A percentile compares a stretch with the other conserved stretches of the same genome.
Evolutionary conservation across 2,329 filamentous ascomycete genomes (phyloP).

Genomic region (Cladosporium sp.): DNA sequence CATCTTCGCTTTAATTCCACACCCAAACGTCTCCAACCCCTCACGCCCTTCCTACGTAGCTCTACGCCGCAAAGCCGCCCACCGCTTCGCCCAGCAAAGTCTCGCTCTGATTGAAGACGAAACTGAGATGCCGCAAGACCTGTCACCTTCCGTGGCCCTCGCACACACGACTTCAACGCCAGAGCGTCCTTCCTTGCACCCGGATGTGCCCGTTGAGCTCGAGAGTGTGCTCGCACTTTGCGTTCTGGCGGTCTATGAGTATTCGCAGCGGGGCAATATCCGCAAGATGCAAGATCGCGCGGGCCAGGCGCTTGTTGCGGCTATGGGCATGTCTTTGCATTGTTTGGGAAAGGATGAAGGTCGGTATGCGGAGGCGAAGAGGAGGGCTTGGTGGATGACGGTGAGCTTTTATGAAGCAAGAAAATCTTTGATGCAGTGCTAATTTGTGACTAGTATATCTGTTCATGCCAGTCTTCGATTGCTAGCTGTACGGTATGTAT

Average conservation of each 20-base stretch:
- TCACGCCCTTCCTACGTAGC: constrained; percentile 38
- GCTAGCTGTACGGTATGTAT: constrained; percentile 46
- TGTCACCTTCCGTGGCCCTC: constrained; percentile 44
- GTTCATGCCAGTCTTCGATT: constrained; percentile 49
- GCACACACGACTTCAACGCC: constrained; percentile 33
- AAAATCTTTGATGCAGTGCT: neutral
- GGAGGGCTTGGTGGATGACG: constrained; percentile 53
- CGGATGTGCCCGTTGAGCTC: constrained; percentile 41
- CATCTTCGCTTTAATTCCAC: constrained; percentile 47
- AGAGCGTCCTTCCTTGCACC: constrained; percentile 41
- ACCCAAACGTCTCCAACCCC: constrained; percentile 37
- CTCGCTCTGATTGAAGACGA: constrained; percentile 49
- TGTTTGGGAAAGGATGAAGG: constrained; percentile 34
- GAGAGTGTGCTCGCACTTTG: constrained; percentile 48
- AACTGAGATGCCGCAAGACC: constrained; percentile 45
- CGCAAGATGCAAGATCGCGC: constrained; percentile 50
- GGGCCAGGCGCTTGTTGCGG: constrained; percentile 45
- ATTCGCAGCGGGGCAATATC: constrained; percentile 50
- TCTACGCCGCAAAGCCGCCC: constrained; percentile 46
- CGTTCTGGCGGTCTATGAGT: constrained; percentile 50
- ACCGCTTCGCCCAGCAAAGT: constrained; percentile 46
- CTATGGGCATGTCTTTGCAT: constrained; percentile 46
- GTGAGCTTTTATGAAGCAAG: constrained; percentile 24
- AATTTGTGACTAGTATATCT: constrained; percentile 39
- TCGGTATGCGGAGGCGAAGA: constrained; percentile 42